phyloP scores from a whole-genome alignment of 2,329 filamentous ascomycete genomes.

The Diaporthe batatas region DNA sequence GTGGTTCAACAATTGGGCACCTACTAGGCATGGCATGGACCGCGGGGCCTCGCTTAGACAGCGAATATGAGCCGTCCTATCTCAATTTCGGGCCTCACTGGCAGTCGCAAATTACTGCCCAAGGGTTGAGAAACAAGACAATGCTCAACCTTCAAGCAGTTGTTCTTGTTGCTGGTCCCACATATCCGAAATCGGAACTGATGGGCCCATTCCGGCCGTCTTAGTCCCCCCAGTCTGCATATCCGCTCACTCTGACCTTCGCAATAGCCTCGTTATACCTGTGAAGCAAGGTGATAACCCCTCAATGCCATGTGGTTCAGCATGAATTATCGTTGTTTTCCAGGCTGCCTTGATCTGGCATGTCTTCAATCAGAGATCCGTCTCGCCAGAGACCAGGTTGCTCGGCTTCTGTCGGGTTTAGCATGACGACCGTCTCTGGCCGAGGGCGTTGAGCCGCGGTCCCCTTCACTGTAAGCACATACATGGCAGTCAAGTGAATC shows the following conservation, averaged over 20 bases:
- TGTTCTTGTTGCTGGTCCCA: background rate
- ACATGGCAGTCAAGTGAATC: background rate
- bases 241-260: background rate
- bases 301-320: background rate
- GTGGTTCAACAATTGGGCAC: slow-evolving; percentile 9
- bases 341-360: background rate
- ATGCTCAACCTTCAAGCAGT: background rate
- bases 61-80: slow-evolving; percentile 1
- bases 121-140: background rate
- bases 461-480: background rate
- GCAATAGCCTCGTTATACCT: background rate
- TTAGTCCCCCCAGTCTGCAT: slow-evolving; percentile 3
- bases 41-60: background rate
- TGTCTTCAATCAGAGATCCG: background rate
- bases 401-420: slow-evolving; percentile 42
- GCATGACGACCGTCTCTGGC: slow-evolving; percentile 26
- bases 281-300: background rate
- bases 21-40: too few species aligned
- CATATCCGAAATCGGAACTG: slow-evolving; percentile 20
- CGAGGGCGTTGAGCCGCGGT: slow-evolving; percentile 25
- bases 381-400: slow-evolving; percentile 3
- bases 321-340: background rate
- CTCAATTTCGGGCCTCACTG: slow-evolving; percentile 3
- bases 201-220: background rate
- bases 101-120: background rate